Evolutionary conservation across 352 stramenopile genomes (phyloP), one percentile per base, ranked within the genome.

Genomic region (Globisporangium barbulae): DNA sequence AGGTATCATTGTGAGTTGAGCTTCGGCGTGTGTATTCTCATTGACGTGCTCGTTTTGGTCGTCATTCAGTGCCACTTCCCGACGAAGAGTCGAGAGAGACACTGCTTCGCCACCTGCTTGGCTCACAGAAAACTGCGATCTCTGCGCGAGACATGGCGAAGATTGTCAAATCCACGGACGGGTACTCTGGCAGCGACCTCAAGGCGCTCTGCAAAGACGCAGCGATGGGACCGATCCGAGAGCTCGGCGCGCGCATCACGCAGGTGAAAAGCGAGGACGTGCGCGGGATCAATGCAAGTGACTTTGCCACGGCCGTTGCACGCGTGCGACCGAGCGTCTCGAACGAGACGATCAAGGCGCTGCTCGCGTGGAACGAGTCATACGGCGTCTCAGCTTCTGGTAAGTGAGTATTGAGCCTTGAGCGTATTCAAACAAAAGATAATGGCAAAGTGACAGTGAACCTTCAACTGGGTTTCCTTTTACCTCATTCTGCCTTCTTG

Each of bases 201-300:
- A 98, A 98, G 61, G 94, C 97, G 67, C 63, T 99, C 0, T 98
- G 94, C 68, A 95, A 97, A 64, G 94, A 97, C 49, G 96, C 96
- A 15, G 93, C 93, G 25, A 91, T 98, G 61, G 90, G 96, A 21
- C 89, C 93, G 2, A 92, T 98, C 33, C 88, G 94, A 41, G 85
- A 89, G 10, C 71, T 93, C 45, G 84, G 86, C 33, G 65, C 69
- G 10, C 79, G 78, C 45, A 70, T 94, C 37, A 72, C 75, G 5
- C 62, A 90, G 25, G 81, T 88, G 6, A 74, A 73, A 53, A 74
- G 66, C 19, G 81, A 91, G 55, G 82, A 94, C 17, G 65, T 94
- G 25, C 74, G 86, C 22, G 71, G 70, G 2, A 90, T 94, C 49
- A 81, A 72, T 22, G 68, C 64, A 5, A 62, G 60, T 0, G 86